A percentile compares a stretch with the other conserved stretches of the same genome.
phyloP scores from a whole-genome alignment of 345 rosid species.

The Hibiscus trionum region DNA sequence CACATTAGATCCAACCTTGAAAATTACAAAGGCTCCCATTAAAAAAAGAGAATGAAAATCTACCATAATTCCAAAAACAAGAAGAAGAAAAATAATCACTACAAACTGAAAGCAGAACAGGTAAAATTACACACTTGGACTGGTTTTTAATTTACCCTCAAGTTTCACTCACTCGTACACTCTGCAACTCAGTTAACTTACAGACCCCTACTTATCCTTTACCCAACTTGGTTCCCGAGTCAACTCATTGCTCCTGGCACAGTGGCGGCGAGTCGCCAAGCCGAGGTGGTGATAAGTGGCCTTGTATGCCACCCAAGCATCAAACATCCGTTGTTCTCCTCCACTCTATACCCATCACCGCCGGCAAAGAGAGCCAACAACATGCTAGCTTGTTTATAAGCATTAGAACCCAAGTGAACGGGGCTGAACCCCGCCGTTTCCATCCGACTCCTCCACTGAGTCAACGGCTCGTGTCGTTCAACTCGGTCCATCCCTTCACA shows the following conservation, averaged over 20 bases:
- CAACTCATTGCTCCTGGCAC: not conserved
- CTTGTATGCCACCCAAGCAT: not conserved
- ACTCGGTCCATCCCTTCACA: not conserved
- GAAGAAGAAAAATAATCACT: not conserved
- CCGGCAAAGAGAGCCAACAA: not conserved
- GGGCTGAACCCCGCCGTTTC: not conserved
- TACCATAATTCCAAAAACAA: not conserved
- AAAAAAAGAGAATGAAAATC: not conserved
- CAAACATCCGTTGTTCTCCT: not conserved
- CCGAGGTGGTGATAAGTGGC: not conserved
- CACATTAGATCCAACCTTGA: not conserved
- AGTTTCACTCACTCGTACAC: not conserved
- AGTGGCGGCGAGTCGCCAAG: not conserved
- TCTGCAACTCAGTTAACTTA: not conserved
- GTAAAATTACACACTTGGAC: not conserved
- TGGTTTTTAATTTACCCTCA: not conserved
- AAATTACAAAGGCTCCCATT: slow-evolving; percentile 6
- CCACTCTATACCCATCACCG: not conserved
- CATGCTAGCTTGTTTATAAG: not conserved
- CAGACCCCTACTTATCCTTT: not conserved
- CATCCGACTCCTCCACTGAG: not conserved
- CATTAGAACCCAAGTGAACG: not conserved
- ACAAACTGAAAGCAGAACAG: not conserved
- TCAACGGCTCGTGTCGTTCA: not conserved
- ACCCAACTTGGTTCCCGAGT: not conserved